Conservation (phyloP, 2,329 filamentous ascomycete species). For the Microdochium trichocladiopsis region DNA sequence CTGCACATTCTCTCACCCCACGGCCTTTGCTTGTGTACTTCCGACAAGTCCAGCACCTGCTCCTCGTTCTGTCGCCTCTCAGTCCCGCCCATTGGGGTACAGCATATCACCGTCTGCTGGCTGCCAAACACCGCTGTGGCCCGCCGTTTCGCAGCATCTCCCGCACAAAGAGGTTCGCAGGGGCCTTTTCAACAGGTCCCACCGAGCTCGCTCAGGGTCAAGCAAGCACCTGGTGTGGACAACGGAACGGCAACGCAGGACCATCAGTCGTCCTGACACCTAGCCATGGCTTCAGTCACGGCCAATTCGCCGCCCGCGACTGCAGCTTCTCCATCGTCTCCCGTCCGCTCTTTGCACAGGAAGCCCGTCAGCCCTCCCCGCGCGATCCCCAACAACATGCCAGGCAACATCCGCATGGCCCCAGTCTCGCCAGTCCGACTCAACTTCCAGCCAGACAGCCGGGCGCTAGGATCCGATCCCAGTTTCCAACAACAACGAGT, state of each 20-base stretch:
- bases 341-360: conserved; percentile 16
- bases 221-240: not conserved
- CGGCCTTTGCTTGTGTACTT: not conserved
- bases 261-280: conserved; percentile 5
- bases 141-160: too few relatives aligned
- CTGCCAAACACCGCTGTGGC: too few relatives aligned
- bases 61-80: not conserved
- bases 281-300: conserved; percentile 20
- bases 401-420: conserved; percentile 35
- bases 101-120: too few relatives aligned
- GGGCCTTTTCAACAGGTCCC: too few relatives aligned
- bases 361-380: conserved; percentile 11
- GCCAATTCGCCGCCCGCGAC: conserved; percentile 16
- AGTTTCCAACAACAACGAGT: conserved; percentile 32
- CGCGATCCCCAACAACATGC: not conserved
- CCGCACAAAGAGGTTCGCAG: too few relatives aligned
- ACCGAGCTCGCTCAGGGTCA: not conserved
- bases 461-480: conserved; percentile 43
- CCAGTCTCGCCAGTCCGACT: conserved; percentile 50
- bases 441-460: conserved; percentile 45
- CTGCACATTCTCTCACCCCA: not conserved
- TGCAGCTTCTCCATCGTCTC: conserved; percentile 10
- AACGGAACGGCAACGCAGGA: conserved; percentile 1
- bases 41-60: not conserved
- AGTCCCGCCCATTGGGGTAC: too few relatives aligned